phyloP scores from a whole-genome alignment of 805 yeast genomes.

The Suhomyces vadensis region DNA sequence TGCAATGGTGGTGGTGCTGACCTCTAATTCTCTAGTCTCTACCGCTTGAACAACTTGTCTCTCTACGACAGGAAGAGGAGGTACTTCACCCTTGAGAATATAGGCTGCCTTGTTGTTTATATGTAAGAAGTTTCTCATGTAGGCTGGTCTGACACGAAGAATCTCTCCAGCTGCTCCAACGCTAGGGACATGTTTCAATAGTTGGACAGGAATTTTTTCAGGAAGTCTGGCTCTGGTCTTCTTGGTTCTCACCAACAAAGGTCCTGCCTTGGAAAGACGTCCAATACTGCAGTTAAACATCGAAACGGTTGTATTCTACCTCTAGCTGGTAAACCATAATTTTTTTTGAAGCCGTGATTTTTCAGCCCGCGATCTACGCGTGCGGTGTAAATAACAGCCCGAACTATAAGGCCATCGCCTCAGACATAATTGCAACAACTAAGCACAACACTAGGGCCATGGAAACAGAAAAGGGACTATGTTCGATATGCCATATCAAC shows the following conservation, averaged over 20 bases:
- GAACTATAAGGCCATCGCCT: slow-evolving; percentile 3
- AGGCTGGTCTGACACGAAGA: slow-evolving; percentile 70
- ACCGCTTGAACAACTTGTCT: slow-evolving; percentile 9
- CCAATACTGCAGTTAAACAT: slow-evolving; percentile 1
- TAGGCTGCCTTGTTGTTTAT: slow-evolving; percentile 74
- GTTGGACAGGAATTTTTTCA: slow-evolving; percentile 66
- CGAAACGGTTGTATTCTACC: not conserved
- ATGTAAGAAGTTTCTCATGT: slow-evolving; percentile 79
- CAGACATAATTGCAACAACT: too few species aligned
- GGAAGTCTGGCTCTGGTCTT: slow-evolving; percentile 14
- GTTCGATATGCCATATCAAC: slow-evolving; percentile 38
- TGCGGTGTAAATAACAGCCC: not conserved
- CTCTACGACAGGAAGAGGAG: slow-evolving; percentile 44
- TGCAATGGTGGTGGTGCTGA: not conserved
- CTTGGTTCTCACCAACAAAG: slow-evolving; percentile 16
- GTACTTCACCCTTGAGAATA: slow-evolving; percentile 40
- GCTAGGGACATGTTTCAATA: slow-evolving; percentile 64
- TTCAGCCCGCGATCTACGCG: slow-evolving; percentile 6
- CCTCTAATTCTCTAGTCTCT: slow-evolving; percentile 6
- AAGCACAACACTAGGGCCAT: slow-evolving; percentile 3
- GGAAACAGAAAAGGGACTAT: slow-evolving; percentile 15
- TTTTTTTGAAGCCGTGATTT: slow-evolving; percentile 1
- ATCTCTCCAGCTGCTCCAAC: slow-evolving; percentile 74
- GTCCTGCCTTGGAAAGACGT: slow-evolving; percentile 1
- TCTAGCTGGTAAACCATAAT: not conserved